Evolutionary conservation across 495 filamentous ascomycete species (phyloP).

Genomic region (Glarea lozoyensis): DNA sequence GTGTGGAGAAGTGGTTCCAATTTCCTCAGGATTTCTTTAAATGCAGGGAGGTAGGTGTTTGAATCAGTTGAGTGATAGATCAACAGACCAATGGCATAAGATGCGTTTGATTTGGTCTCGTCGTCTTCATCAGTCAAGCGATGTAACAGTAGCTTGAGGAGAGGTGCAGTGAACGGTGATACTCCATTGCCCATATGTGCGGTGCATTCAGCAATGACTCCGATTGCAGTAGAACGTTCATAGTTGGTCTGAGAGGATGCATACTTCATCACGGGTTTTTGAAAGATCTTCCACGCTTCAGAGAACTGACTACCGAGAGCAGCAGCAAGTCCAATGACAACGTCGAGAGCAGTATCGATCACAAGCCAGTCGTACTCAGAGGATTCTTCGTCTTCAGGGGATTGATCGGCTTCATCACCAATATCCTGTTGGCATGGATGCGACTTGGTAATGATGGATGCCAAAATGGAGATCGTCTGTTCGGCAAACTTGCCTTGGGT

Average conservation of each 20-base stretch:
- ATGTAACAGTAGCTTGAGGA: constrained; percentile 78
- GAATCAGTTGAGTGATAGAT: constrained; percentile 68
- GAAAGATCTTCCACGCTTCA: constrained; percentile 87
- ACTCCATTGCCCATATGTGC: constrained; percentile 70
- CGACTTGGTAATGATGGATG: constrained; percentile 66
- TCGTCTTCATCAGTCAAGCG: constrained; percentile 82
- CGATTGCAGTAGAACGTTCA: constrained; percentile 83
- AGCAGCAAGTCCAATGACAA: constrained; percentile 70
- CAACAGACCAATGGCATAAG: constrained; percentile 80
- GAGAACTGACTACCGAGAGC: constrained; percentile 75
- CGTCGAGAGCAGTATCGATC: constrained; percentile 88
- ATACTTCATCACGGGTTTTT: constrained; percentile 82
- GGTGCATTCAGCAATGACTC: constrained; percentile 87
- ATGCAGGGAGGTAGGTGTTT: constrained; percentile 60
- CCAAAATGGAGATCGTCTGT: constrained; percentile 50
- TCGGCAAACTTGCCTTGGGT: constrained; percentile 53
- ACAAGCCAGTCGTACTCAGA: constrained; percentile 97
- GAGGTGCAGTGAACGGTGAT: constrained; percentile 63
- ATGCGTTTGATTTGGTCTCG: constrained; percentile 91
- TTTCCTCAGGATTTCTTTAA: constrained; percentile 66
- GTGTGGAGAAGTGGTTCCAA: constrained; percentile 76
- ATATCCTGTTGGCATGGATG: constrained; percentile 92
- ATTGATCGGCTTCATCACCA: constrained; percentile 63
- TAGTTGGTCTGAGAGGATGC: constrained; percentile 72
- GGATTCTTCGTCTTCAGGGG: constrained; percentile 59